Base-by-base conservation (phyloP, 345 rosid genomes). In the Camelina neglecta region DNA sequence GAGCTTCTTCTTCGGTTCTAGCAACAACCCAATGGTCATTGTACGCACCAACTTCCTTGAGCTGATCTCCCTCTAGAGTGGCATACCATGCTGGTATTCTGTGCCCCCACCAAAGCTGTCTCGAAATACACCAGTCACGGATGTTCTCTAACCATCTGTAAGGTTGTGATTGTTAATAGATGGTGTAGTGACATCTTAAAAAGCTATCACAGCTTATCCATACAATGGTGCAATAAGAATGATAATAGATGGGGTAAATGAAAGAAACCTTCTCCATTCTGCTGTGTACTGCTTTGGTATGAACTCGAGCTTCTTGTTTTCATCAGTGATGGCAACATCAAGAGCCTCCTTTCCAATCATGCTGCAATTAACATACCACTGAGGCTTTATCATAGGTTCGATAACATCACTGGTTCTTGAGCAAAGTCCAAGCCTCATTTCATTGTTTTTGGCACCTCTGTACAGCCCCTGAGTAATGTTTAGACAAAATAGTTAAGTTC, bases 61-160 rank as follows among this genome's bases (percentile, higher is more conserved):
- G 76, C 56, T 82, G 80, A 83, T 95, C 99, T 50, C 86, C 96
- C 65, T 88, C 98, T 33, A 90, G 76, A 0, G 89, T 85, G 60
- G 84, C 87, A 82, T 92, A 95, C 98, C 96, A 95, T 15, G 98
- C 99, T 54, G 97, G 99, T 54, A 95, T 83, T 12, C 89, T 88
- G 60, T 95, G 98, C 51, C 98, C 99, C 97, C 98, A 95, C 99
- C 98, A 92, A 23, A 95, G 94, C 83, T 95, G 98, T 88, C 98
- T 87, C 29, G 96, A 92, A 65, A 92, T 75, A 75, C 98, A 95
- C 99, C 99, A 92, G 82, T 95, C 99, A 50, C 90, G 91, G 44
- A 92, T 92, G 79, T 88, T 89, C 80, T 95, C 99, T 72, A 92
- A 97, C 99, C 99, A 95, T 77, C 99, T 95, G 89, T 21, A 55